Evolutionary conservation across 2,329 filamentous ascomycete species (phyloP).

Genomic region (Penicillium palitans): DNA sequence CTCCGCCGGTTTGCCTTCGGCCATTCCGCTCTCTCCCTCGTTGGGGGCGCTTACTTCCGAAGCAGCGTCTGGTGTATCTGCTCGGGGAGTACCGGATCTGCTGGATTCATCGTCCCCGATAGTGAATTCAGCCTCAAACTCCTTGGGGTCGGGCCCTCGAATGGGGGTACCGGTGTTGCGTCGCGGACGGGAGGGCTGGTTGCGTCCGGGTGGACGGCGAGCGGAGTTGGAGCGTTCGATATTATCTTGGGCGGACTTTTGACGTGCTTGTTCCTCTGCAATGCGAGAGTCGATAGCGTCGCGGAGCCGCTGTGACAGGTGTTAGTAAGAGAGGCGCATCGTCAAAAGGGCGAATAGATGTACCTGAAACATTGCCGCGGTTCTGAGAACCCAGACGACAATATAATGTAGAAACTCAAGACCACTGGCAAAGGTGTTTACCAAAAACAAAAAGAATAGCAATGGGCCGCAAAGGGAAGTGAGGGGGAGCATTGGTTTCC

Average conservation of each 20-base stretch:
- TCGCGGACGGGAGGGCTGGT: conserved; percentile 33
- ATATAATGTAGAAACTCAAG: conserved; percentile 15
- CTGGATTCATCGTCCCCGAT: conserved; percentile 74
- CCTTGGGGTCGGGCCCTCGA: conserved; percentile 73
- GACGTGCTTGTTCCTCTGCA: conserved; percentile 85
- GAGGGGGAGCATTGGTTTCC: conserved; percentile 20
- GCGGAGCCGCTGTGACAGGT: conserved; percentile 67
- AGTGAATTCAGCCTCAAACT: conserved; percentile 83
- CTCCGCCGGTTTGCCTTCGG: conserved; percentile 21
- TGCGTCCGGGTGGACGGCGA: conserved; percentile 38
- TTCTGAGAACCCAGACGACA: conserved; percentile 20
- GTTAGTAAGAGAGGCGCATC: conserved; percentile 3
- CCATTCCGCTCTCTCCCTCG: conserved; percentile 26
- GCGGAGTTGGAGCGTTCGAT: conserved; percentile 47
- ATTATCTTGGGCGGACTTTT: conserved; percentile 54
- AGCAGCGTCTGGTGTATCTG: conserved; percentile 43
- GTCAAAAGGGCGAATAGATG: not conserved
- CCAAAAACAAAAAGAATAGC: conserved; percentile 9
- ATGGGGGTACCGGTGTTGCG: conserved; percentile 48
- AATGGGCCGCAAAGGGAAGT: conserved; percentile 15
- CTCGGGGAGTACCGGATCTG: conserved; percentile 60
- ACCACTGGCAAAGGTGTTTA: conserved; percentile 6
- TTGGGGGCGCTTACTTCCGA: conserved; percentile 21
- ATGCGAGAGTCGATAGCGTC: conserved; percentile 84
- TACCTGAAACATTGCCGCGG: conserved; percentile 32